Evolutionary conservation across 805 yeast genomes (phyloP).

Genomic region (Pichia nanzhaoensis): DNA sequence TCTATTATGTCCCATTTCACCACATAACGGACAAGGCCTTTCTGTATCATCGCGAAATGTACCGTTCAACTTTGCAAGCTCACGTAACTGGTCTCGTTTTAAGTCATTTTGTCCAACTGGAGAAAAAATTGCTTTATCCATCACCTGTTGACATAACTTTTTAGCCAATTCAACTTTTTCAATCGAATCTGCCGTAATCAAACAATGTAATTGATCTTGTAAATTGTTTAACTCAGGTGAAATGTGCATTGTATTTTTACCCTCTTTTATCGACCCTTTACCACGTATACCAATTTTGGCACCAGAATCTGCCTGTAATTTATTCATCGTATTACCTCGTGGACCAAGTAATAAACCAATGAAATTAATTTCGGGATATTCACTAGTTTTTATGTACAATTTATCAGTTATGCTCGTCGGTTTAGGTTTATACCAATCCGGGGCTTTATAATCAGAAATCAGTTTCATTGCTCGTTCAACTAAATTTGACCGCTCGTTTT

Average conservation of each 20-base stretch:
- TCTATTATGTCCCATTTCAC: constrained; percentile 56
- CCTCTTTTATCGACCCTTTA: constrained; percentile 92
- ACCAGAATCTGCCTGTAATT: constrained; percentile 77
- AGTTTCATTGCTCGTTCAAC: constrained; percentile 67
- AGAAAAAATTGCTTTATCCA: constrained; percentile 75
- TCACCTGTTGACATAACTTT: constrained; percentile 62
- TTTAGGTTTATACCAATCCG: constrained; percentile 57
- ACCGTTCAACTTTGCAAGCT: constrained; percentile 90
- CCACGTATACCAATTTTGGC: constrained; percentile 91
- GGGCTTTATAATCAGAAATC: constrained; percentile 76
- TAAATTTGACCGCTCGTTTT: constrained; percentile 71
- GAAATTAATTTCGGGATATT: constrained; percentile 87
- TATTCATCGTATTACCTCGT: constrained; percentile 82
- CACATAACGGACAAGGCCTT: constrained; percentile 58
- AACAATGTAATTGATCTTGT: constrained; percentile 83
- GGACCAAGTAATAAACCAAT: constrained; percentile 92
- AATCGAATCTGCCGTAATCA: constrained; percentile 76
- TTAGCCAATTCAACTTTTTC: constrained; percentile 73
- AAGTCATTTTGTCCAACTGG: constrained; percentile 93
- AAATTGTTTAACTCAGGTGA: constrained; percentile 46
- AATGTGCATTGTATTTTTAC: constrained; percentile 49
- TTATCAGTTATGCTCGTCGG: constrained; percentile 68
- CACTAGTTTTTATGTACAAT: constrained; percentile 74
- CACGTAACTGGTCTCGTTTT: constrained; percentile 85
- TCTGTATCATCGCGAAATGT: constrained; percentile 70